Evolutionary conservation across 2,329 filamentous ascomycete genomes (phyloP).

Genomic region (Trematosphaeria pertusa): DNA sequence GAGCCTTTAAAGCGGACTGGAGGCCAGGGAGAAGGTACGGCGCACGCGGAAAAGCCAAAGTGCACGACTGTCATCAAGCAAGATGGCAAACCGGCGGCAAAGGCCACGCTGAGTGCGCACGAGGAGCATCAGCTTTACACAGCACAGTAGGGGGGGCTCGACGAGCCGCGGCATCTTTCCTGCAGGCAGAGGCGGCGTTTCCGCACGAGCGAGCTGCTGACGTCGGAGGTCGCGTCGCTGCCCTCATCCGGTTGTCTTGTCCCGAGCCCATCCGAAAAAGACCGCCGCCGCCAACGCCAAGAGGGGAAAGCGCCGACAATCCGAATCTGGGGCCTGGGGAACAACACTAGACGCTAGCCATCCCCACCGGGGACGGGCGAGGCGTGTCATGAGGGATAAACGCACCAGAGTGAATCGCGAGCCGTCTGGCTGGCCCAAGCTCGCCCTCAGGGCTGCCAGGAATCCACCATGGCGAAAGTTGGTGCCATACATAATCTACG

Average conservation of each 20-base stretch:
- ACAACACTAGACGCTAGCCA: constrained; percentile 30
- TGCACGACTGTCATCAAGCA: no score
- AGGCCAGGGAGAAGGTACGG: constrained; percentile 11
- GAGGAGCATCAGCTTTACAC: no score
- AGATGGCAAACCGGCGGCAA: no score
- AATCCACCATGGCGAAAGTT: constrained; percentile 43
- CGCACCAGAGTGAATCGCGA: constrained; percentile 39
- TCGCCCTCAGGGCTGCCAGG: constrained; percentile 29
- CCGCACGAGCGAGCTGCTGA: constrained; percentile 26
- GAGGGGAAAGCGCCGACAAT: constrained; percentile 36
- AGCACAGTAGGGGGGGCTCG: no score
- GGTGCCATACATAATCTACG: constrained; percentile 41
- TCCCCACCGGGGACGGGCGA: constrained; percentile 41
- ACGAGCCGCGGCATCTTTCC: constrained; percentile 28
- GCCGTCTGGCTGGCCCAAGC: constrained; percentile 36
- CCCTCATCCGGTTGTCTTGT: constrained; percentile 28
- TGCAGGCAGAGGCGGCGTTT: constrained; percentile 13
- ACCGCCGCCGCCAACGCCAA: constrained; percentile 35
- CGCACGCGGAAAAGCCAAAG: no score
- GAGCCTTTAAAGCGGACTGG: background rate
- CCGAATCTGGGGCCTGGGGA: constrained; percentile 49
- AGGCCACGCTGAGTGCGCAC: no score
- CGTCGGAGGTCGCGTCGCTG: constrained; percentile 25
- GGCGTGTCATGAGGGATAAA: constrained; percentile 45
- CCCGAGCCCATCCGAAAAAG: constrained; percentile 42